Evolutionary conservation across 2,329 filamentous ascomycete genomes (phyloP).

Genomic region (Fusarium succisae): DNA sequence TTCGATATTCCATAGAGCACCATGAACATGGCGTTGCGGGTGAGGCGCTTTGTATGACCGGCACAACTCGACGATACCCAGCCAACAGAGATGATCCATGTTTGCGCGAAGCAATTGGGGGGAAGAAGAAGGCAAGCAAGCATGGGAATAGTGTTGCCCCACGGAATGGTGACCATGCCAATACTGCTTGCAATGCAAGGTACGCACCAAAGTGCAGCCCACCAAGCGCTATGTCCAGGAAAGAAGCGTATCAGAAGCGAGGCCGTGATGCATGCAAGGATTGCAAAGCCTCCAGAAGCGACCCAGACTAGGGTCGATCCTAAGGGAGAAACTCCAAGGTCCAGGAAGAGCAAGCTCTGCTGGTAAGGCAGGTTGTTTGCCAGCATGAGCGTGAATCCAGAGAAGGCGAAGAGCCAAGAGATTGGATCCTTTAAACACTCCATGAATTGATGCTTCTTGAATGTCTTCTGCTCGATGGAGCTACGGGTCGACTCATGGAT

Average conservation of each 20-base stretch:
- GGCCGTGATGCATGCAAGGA: conserved; percentile 21
- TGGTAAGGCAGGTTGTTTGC: background rate
- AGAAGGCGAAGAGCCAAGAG: background rate
- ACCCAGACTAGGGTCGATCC: background rate
- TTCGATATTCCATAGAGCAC: background rate
- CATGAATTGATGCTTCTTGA: background rate
- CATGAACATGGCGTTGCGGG: background rate
- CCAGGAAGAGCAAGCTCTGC: background rate
- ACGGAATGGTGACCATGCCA: background rate
- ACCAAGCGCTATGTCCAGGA: conserved; percentile 31
- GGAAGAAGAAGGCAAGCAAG: background rate
- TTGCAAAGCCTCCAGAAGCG: background rate
- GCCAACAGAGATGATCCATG: background rate
- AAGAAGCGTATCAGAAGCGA: conserved; percentile 27
- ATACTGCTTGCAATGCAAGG: conserved; percentile 35
- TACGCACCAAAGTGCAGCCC: conserved; percentile 35
- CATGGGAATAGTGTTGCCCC: background rate
- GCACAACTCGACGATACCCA: background rate
- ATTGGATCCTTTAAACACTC: background rate
- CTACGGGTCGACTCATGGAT: background rate
- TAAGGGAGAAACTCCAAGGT: background rate
- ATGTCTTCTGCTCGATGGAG: background rate
- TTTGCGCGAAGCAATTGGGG: background rate
- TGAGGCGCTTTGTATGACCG: background rate
- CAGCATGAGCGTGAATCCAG: background rate